Conservation (phyloP, 768 basidiomycete genomes). For the Wakefieldia striispora region DNA sequence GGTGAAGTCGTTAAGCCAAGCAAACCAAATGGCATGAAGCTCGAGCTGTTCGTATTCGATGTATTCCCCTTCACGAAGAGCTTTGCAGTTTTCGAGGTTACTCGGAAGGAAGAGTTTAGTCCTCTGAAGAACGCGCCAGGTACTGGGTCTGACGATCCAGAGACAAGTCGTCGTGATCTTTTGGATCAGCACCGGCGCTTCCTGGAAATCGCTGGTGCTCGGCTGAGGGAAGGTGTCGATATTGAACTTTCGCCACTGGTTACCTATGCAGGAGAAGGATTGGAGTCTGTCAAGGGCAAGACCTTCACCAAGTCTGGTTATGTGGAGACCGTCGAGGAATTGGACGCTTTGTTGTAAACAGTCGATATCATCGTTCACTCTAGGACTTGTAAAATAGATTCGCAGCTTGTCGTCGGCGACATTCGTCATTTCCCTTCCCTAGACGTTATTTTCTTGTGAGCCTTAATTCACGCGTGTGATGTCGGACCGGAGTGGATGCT, state of each 20-base stretch:
- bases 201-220: conserved; percentile 76
- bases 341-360: conserved; percentile 61
- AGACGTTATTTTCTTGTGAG: background rate
- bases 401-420: background rate
- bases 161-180: conserved; percentile 87
- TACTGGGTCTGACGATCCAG: conserved; percentile 84
- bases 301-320: conserved; percentile 72
- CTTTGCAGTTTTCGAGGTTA: conserved; percentile 88
- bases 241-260: conserved; percentile 90
- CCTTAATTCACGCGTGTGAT: conserved; percentile 4
- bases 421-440: conserved; percentile 1
- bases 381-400: conserved; percentile 3
- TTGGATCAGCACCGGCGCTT: conserved; percentile 85
- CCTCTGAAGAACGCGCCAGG: conserved; percentile 98
- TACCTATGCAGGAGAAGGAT: conserved; percentile 90
- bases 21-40: conserved; percentile 98
- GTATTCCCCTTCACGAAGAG: conserved; percentile 89
- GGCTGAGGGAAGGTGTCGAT: conserved; percentile 68
- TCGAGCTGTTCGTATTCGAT: conserved; percentile 98
- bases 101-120: conserved; percentile 87
- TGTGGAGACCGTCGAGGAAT: conserved; percentile 62
- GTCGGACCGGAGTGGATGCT: conserved; percentile 11
- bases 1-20: conserved; percentile 74
- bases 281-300: conserved; percentile 76
- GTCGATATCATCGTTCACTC: background rate